Evolutionary conservation across 148 eudicot genomes (phyloP), one percentile per base, ranked within the genome.

Genomic region (Spergularia marina): DNA sequence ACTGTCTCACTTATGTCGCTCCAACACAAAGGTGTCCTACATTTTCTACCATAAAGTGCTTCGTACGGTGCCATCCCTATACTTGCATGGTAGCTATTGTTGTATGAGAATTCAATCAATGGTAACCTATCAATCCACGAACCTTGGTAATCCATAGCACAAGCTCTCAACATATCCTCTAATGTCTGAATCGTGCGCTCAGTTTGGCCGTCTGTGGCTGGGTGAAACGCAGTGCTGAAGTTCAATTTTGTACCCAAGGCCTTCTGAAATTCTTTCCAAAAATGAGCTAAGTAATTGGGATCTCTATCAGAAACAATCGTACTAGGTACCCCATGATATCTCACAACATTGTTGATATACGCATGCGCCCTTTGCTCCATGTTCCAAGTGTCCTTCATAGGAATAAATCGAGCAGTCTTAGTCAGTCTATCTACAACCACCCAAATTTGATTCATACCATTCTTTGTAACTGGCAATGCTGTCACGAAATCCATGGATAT

Each of bases 231-330:
- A 9, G 76, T 62, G 8, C 67, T 62, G 18, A 53, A 61, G 3
- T 62, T 23, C 20, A 62, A 34, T 9, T 13, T 47, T 7, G 69
- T 74, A 2, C 68, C 58, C 23, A 74, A 56, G 0, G 57, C 68
- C 36, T 61, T 58, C 1, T 72, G 75, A 7, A 72, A 20, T 5
- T 52, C 23, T 30, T 61, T 12, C 76, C 57, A 74, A 47, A 62
- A 74, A 13, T 2, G 6, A 5, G 58, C 40, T 1, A 41, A 10
- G 41, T 20, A 74, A 16, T 56, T 51, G 0, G 44, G 2, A 25
- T 74, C 58, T 18, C 76, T 39, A n/a, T 74, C 13, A 6, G 68
- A 60, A 8, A 74, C 56, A 44, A 74, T 74, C 3, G 56, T 7
- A 5, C 4, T 1, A 10, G 69, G 76, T 18, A 47, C 57, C 5